Percentiles rank a stretch among this genome's conserved stretches.
phyloP scores from a whole-genome alignment of 495 filamentous ascomycete species.

The Pyrenula aspistea region DNA sequence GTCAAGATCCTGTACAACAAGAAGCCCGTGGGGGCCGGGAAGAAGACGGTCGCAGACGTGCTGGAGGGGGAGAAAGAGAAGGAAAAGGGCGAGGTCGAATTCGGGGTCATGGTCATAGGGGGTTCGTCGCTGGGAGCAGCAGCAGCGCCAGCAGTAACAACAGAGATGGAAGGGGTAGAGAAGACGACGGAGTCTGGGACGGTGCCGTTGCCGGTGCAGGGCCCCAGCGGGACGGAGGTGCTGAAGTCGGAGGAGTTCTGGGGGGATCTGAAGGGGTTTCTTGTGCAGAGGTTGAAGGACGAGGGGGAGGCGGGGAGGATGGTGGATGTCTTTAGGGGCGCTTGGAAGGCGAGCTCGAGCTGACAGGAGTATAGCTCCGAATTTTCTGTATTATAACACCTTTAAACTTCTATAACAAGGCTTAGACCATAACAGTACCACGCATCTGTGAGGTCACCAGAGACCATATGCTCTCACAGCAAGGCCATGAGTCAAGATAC shows the following conservation, averaged over 20 bases:
- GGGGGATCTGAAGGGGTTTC: conserved; percentile 70
- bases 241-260: conserved; percentile 71
- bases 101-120: conserved; percentile 80
- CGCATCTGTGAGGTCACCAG: too few relatives aligned
- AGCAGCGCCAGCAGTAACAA: conserved; percentile 12
- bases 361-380: too few relatives aligned
- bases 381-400: too few relatives aligned
- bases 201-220: conserved; percentile 34
- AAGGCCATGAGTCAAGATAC: too few relatives aligned
- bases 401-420: too few relatives aligned
- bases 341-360: conserved; percentile 38
- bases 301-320: conserved; percentile 52
- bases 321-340: conserved; percentile 51
- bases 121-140: conserved; percentile 32
- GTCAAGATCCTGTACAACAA: conserved; percentile 73
- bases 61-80: conserved; percentile 38
- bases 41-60: conserved; percentile 44
- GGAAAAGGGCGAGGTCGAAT: conserved; percentile 41
- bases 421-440: too few relatives aligned
- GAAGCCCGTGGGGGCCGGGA: conserved; percentile 66
- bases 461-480: too few relatives aligned
- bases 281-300: conserved; percentile 68
- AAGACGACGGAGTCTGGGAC: conserved; percentile 8
- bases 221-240: conserved; percentile 42
- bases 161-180: conserved; percentile 5